Evolutionary conservation across 768 basidiomycete species (phyloP).

Genomic region (Termitomyces titanicus): DNA sequence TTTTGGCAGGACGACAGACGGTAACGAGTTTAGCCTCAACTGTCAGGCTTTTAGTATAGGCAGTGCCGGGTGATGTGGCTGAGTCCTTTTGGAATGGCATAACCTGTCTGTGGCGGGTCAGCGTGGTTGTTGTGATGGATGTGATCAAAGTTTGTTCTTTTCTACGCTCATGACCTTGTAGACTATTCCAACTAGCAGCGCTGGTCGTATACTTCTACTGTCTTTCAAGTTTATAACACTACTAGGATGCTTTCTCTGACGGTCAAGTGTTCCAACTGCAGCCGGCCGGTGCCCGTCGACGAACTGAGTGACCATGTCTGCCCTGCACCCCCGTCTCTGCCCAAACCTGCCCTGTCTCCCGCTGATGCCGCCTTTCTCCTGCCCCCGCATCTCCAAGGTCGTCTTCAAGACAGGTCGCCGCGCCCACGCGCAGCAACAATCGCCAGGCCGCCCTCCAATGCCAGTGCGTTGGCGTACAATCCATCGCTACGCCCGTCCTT

Average conservation of each 20-base stretch:
- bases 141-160: too few species aligned
- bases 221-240: slow-evolving; percentile 5
- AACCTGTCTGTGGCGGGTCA: too few species aligned
- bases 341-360: slow-evolving; percentile 35
- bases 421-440: too few species aligned
- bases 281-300: slow-evolving; percentile 62
- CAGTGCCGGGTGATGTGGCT: too few species aligned
- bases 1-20: too few species aligned
- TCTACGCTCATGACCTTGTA: neutral
- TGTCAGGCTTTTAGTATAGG: too few species aligned
- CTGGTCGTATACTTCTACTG: slow-evolving; percentile 26
- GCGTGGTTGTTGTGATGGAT: too few species aligned
- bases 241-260: slow-evolving; percentile 40
- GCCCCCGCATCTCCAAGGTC: slow-evolving; percentile 47
- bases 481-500: slow-evolving; percentile 11
- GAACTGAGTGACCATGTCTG: slow-evolving; percentile 82
- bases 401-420: too few species aligned
- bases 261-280: slow-evolving; percentile 84
- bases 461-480: neutral
- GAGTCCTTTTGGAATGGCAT: too few species aligned
- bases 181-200: slow-evolving; percentile 13
- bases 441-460: slow-evolving; percentile 18
- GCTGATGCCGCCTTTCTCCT: slow-evolving; percentile 41
- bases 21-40: too few species aligned
- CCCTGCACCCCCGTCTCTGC: slow-evolving; percentile 42